Evolutionary conservation across 371 early-diverging fungal genomes (phyloP), one percentile per base, ranked within the genome.

Genomic region (Saksenaea vasiformis): DNA sequence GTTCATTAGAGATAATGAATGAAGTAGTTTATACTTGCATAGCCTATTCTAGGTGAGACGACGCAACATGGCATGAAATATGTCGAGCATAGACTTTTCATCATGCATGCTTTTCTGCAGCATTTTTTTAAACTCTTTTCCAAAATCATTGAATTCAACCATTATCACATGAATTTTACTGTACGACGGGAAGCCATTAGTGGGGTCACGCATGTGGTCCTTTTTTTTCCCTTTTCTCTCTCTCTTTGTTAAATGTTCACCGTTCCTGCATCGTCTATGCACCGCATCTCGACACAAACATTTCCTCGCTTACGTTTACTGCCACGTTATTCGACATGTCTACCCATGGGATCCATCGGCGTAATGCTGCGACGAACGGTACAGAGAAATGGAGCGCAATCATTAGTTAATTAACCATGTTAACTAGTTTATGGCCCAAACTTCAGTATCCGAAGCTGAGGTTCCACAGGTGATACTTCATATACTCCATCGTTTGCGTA

Each of bases 391-490:
- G 24, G 14, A 11, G 7, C 17, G 15, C 15, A 22, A 14, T 37
- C 55, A 2, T 22, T n/a, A n/a, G 15, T n/a, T 56, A 14, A 56
- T 56, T 19, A 27, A 17, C 26, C 11, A 22, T 54, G 14, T n/a
- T 26, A 31, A 26, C 19, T 56, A 56, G 57, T 17, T 38, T n/a
- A 37, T 38, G 35, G 27, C 57, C n/a, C 10, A 56, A 39, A 17
- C 28, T 31, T 19, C 44, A 34, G 1, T 58, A 34, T 24, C 55
- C 31, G 65, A 65, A 7, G 41, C 41, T 8, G 60, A 43, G 15
- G 24, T 59, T 41, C 65, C 65, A 44, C 65, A 65, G 65, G 65
- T 65, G 54, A 65, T 14, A 47, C n/a, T 19, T 5, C 31, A 2
- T 31, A 31, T 31, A 2, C 7, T 31, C 31, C 31, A 4, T 31